These are phyloP conservation scores for Sanghuangporus sanghuang DNA, from an alignment of 1,284 basidiomycete species.

Conservation along the genomic window DNA sequence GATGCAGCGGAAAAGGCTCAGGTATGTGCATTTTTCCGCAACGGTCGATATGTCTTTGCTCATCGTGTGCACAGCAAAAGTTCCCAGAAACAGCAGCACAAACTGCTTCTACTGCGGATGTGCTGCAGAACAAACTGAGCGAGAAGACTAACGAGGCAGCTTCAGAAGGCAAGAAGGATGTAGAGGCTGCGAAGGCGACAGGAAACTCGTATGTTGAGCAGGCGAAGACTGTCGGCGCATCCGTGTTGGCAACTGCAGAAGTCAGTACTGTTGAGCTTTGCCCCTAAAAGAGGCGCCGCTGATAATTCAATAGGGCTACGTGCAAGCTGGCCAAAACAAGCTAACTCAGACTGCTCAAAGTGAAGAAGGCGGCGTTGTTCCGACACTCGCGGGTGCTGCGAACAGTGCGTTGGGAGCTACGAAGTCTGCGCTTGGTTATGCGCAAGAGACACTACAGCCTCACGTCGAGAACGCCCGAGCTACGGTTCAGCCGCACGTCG, in stretches of 20 bases:
- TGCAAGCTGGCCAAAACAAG: constrained; percentile 16
- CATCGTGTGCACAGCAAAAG: constrained; percentile 31
- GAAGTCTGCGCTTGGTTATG: constrained; percentile 32
- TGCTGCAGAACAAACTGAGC: constrained; percentile 37
- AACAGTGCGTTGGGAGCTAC: constrained; percentile 33
- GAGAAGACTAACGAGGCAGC: constrained; percentile 47
- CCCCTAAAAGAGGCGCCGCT: background rate
- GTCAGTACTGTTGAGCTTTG: constrained; percentile 28
- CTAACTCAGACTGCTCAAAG: constrained; percentile 14
- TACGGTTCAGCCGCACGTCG: constrained; percentile 26
- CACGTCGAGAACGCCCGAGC: constrained; percentile 27
- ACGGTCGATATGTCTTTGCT: background rate
- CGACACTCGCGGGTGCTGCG: constrained; percentile 32
- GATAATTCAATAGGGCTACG: constrained; percentile 12
- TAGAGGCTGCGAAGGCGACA: constrained; percentile 38
- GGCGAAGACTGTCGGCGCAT: constrained; percentile 42
- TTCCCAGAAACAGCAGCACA: constrained; percentile 40
- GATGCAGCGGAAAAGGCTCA: constrained; percentile 22
- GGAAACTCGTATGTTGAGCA: constrained; percentile 46
- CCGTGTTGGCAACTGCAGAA: constrained; percentile 46
- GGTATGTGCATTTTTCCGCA: constrained; percentile 10
- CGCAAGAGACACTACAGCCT: constrained; percentile 33
- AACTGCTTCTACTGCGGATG: constrained; percentile 35
- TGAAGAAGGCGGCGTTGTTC: constrained; percentile 23
- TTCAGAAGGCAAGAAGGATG: constrained; percentile 45